Conservation (phyloP, 768 basidiomycete genomes). For the Agaricus subrufescens region DNA sequence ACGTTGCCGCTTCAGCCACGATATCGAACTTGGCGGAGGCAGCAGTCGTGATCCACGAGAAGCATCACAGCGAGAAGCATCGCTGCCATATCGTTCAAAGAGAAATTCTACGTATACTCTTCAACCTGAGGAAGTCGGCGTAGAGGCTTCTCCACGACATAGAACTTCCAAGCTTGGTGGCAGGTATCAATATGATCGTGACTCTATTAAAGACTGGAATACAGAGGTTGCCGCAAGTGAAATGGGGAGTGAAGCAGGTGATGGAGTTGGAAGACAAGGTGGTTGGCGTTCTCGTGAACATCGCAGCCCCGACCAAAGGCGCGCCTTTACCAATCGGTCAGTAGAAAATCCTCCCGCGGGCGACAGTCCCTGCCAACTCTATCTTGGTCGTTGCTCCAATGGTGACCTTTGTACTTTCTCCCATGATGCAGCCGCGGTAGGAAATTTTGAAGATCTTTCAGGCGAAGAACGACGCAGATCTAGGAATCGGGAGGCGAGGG, state of each 20-base stretch:
- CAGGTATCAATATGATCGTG: not conserved
- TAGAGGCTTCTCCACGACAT: not conserved
- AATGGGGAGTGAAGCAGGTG: not conserved
- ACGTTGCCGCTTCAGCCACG: constrained; percentile 21
- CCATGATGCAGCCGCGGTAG: constrained; percentile 16
- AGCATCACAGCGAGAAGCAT: constrained; percentile 1
- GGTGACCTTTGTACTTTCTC: constrained; percentile 18
- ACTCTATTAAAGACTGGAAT: constrained; percentile 2
- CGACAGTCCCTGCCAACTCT: constrained; percentile 8
- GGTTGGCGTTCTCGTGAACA: not conserved
- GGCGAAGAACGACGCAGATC: not conserved
- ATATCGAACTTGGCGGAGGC: constrained; percentile 6
- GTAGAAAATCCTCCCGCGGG: constrained; percentile 7
- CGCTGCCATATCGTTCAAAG: not conserved
- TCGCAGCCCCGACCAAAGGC: not conserved
- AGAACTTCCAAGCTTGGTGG: not conserved
- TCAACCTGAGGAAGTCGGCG: not conserved
- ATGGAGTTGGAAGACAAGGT: not conserved
- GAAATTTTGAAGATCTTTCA: not conserved
- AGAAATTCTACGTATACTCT: not conserved
- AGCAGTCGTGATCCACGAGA: constrained; percentile 6
- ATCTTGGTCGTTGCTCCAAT: constrained; percentile 15
- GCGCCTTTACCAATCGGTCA: constrained; percentile 5
- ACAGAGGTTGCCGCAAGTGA: constrained; percentile 3
- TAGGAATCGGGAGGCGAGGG: not conserved